Evolutionary conservation across 1,139 yeast species (phyloP), one percentile per base, ranked within the genome.

Genomic region (Nakaseomyces sp.): DNA sequence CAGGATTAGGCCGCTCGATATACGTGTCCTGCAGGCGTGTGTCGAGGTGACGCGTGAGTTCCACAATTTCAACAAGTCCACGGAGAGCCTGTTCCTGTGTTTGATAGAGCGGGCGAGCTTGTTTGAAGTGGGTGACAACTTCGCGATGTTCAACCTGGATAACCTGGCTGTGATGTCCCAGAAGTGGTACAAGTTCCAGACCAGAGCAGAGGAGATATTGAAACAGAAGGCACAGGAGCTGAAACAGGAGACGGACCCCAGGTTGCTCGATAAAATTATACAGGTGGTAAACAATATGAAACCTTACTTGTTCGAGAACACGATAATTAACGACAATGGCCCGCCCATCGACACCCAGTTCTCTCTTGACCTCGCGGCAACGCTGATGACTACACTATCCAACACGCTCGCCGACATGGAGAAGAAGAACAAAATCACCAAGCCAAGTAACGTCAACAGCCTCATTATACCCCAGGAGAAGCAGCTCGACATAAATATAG

Each of bases 161-260:
- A 43, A 46, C 15, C 18, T 49, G 15, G 24, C 24, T 2, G 41
- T 42, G 1, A 41, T 47, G 19, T 47, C 50, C 4, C 26, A 44
- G 18, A 42, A 29, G 31, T 51, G 54, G 54, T 48, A 47, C 32
- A 45, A 47, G 37, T 51, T 47, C 31, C 40, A 40, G 13, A 22
- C 22, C 4, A 26, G 18, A 3, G 33, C 37, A 9, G 40, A 42
- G 30, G 26, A 20, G 5, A 20, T 24, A 6, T 6, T 44, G 13
- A 28, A 37, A 2, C 15, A 29, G 4, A 7, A 17, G 15, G 35
- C 25, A 12, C 18, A 25, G 9, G 41, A 28, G 13, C 8, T 35
- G 26, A 35, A 20, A 20, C 3, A 1, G 12, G 38, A 35, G 18
- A 35, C 26, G 4, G 39, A 16, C 4, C 41, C 28, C 3, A 20